phyloP scores from a whole-genome alignment of 1,284 basidiomycete genomes.

The Ganoderma multipileum region DNA sequence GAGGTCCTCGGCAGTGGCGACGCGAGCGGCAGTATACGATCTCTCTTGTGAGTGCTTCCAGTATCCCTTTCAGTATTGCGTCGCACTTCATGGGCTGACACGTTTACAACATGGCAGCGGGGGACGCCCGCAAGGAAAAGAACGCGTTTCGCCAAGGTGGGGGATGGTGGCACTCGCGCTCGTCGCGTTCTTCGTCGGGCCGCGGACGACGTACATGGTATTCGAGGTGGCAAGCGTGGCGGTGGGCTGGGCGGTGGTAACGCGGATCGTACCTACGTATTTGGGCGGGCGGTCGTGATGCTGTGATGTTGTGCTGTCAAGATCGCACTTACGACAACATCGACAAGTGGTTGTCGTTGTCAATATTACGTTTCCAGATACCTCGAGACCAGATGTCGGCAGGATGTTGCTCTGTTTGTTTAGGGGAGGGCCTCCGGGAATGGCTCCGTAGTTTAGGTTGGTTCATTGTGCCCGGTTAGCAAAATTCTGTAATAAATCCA shows the following conservation, averaged over 20 bases:
- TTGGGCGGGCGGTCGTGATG: conserved; percentile 25
- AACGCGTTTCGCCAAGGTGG: conserved; percentile 29
- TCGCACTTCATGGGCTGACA: conserved; percentile 7
- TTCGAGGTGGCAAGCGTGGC: conserved; percentile 52
- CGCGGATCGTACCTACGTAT: conserved; percentile 33
- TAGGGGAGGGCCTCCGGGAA: background rate
- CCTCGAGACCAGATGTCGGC: background rate
- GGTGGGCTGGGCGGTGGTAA: conserved; percentile 33
- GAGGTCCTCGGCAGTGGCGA: conserved; percentile 48
- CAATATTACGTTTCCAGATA: background rate
- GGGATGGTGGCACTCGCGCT: conserved; percentile 53
- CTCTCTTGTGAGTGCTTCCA: conserved; percentile 17
- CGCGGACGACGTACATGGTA: conserved; percentile 64
- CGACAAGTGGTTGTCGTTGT: background rate
- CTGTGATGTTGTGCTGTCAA: background rate
- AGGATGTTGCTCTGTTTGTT: background rate
- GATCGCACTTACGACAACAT: background rate
- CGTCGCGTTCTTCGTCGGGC: conserved; percentile 64
- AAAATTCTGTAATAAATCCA: background rate
- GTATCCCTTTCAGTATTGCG: background rate
- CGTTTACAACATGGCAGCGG: conserved; percentile 5
- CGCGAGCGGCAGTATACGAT: conserved; percentile 22
- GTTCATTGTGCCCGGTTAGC: background rate
- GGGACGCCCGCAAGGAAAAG: conserved; percentile 3
- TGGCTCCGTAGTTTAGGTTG: background rate